Evolutionary conservation across 2,329 filamentous ascomycete species (phyloP), one percentile per base, ranked within the genome.

Genomic region (Emergomyces pasteurianus): DNA sequence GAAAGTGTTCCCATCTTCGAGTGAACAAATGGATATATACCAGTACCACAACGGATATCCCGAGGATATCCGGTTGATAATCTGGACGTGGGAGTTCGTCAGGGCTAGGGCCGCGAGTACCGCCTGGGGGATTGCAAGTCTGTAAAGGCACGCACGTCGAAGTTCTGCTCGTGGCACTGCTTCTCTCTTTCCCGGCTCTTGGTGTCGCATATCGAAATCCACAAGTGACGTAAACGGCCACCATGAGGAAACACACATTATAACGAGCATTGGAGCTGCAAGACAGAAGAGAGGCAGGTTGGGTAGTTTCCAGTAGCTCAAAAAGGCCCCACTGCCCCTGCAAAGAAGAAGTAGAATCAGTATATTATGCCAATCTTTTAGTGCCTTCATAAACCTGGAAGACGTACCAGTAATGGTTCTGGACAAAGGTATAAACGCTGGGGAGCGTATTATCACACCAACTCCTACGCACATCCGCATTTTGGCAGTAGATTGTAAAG

Each of bases 371-470:
- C 23, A 28, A 34, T 26, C 26, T 21, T 26, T 26, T 7, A n/a
- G 2, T 36, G 7, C 18, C 47, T 23, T 31, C 14, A 55, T 18
- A 38, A 38, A 18, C 26, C 18, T 16, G 5, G n/a, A 34, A 47
- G 18, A 74, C 84, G 73, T 80, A 95, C 92, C 94, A 99, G 74
- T 99, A 97, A 68, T 89, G 80, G 53, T 81, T 80, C 71, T 99
- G 94, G 1, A 97, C 92, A 79, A 88, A 97, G 0, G 85, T 81
- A 74, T 95, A 97, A 63, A 99, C 92, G 71, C 90, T 95, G 3
- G 94, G 94, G 14, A 92, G 64, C n/a, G 75, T 72, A 21, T 78
- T 80, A 23, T 74, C 71, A 72, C 94, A 99, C 94, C 94, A 99
- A 3, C 85, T 82, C 61, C 89, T 78, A 59, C 77, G 63, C 46